phyloP scores from a whole-genome alignment of 2,329 filamentous ascomycete species.

The Epichloe elymi region DNA sequence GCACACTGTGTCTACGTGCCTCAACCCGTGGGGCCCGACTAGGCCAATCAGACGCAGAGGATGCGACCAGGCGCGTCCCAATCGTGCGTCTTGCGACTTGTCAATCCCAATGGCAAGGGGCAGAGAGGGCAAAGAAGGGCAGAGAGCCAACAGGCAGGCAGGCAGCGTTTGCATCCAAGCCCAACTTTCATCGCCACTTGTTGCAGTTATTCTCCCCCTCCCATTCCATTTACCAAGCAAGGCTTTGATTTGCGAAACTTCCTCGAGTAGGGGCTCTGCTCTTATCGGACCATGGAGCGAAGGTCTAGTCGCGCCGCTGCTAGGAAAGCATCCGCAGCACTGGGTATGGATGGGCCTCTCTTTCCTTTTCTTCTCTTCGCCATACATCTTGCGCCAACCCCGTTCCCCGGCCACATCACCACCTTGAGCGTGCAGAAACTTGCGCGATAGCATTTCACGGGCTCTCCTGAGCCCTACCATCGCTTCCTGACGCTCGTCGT shows the following conservation, averaged over 20 bases:
- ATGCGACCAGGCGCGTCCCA: constrained; percentile 14
- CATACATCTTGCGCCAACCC: neutral
- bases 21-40: no score
- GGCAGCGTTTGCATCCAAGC: neutral
- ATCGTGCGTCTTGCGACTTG: constrained; percentile 8
- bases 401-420: neutral
- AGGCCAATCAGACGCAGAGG: constrained; percentile 15
- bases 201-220: no score
- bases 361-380: neutral
- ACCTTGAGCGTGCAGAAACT: neutral
- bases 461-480: neutral
- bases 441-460: neutral
- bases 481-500: neutral
- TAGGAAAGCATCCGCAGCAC: constrained; percentile 38
- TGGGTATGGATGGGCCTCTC: constrained; percentile 31
- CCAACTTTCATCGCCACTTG: neutral
- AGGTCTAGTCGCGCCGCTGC: constrained; percentile 40
- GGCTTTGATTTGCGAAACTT: neutral
- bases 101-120: neutral
- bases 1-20: constrained; percentile 6
- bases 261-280: neutral
- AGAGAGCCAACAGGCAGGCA: neutral
- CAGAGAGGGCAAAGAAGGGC: neutral
- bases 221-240: neutral
- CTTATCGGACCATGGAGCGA: constrained; percentile 19